These are phyloP conservation scores for Sporothrix brunneoviolacea DNA, from an alignment of 2,329 filamentous ascomycete genomes.

Conservation along the genomic window DNA sequence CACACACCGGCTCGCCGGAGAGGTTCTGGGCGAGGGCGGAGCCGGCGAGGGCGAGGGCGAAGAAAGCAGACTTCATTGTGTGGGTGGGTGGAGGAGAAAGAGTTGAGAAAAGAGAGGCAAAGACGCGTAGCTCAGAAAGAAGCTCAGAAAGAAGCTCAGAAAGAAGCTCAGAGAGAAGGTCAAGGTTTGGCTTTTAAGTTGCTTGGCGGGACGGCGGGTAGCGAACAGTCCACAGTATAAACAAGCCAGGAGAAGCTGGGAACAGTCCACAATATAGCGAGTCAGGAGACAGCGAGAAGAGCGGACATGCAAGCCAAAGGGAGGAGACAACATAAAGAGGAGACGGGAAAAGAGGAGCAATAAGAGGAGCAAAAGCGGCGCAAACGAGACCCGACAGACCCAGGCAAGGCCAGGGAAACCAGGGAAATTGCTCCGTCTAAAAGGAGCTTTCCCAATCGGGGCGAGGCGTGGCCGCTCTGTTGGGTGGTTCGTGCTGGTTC, in stretches of 20 bases:
- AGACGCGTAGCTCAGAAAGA: not conserved
- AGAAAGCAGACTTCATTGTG: constrained; percentile 19
- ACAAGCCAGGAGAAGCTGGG: not conserved
- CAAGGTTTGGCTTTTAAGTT: not conserved
- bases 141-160: too few species aligned
- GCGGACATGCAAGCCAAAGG: too few species aligned
- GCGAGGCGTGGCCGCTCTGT: too few species aligned
- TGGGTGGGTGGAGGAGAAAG: not conserved
- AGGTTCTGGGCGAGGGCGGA: constrained; percentile 29
- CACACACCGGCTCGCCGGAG: constrained; percentile 30
- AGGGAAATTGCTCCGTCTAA: too few species aligned
- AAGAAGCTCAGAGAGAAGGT: not conserved
- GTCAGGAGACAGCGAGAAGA: constrained; percentile 1
- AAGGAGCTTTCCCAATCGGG: too few species aligned
- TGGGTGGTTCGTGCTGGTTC: too few species aligned
- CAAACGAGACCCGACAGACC: too few species aligned
- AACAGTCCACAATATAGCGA: constrained; percentile 4
- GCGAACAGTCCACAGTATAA: too few species aligned
- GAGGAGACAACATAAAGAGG: not conserved
- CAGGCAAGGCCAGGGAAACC: too few species aligned
- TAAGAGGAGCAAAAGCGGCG: not conserved
- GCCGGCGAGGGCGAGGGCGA: constrained; percentile 21
- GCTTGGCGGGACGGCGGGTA: too few species aligned
- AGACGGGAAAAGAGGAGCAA: constrained; percentile 1
- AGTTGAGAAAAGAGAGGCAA: too few species aligned